Percentiles rank a stretch among this genome's conserved stretches.
phyloP scores from a whole-genome alignment of 768 basidiomycete species.

The Boletellus ananiceps region DNA sequence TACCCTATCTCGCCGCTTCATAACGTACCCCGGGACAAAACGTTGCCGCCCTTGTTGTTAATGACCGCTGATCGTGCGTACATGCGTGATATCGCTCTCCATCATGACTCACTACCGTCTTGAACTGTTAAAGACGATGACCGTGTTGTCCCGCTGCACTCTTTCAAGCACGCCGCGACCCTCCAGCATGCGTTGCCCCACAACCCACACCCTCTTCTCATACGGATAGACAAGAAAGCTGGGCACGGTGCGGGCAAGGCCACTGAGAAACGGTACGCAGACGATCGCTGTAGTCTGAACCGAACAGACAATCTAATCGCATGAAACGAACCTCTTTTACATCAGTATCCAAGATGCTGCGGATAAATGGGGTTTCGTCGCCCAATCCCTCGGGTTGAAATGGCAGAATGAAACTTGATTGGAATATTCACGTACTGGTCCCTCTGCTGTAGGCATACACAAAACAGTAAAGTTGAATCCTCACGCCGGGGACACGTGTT shows the following conservation, averaged over 20 bases:
- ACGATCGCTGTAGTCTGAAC: neutral
- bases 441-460: neutral
- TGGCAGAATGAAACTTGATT: constrained; percentile 26
- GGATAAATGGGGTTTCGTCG: constrained; percentile 76
- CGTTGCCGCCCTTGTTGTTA: constrained; percentile 67
- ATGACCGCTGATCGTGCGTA: constrained; percentile 77
- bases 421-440: neutral
- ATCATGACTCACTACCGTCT: constrained; percentile 3
- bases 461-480: neutral
- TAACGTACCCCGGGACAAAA: constrained; percentile 59
- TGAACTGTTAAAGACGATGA: constrained; percentile 56
- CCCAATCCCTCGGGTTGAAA: constrained; percentile 55
- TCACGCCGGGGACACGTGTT: constrained; percentile 1
- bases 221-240: constrained; percentile 75
- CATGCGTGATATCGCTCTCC: neutral
- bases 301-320: constrained; percentile 12
- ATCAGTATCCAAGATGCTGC: constrained; percentile 68
- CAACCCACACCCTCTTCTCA: constrained; percentile 68
- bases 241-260: constrained; percentile 81
- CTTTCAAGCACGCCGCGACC: constrained; percentile 79
- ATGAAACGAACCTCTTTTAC: neutral
- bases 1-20: constrained; percentile 76
- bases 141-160: constrained; percentile 83
- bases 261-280: constrained; percentile 55
- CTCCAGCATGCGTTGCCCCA: constrained; percentile 60